A percentile compares a stretch with the other conserved stretches of the same genome.
Conservation (phyloP, 2,329 filamentous ascomycete species). For the Trichoderma gracile region DNA sequence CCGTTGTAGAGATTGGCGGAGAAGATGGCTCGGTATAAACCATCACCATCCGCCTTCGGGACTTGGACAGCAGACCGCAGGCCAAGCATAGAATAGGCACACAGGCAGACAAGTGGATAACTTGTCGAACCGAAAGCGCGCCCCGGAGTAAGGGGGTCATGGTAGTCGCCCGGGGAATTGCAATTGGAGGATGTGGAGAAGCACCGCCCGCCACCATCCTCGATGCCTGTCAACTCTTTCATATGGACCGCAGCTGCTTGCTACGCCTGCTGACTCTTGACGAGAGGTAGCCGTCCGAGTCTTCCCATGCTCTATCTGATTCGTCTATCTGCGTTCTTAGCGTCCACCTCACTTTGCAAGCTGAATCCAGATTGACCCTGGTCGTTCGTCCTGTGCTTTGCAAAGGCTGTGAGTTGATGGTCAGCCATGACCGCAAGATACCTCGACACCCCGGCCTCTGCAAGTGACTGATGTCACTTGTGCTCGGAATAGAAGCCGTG, state of each 20-base stretch:
- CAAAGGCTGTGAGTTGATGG: background rate
- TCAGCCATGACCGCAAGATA: background rate
- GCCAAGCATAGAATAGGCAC: background rate
- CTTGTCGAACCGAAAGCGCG: background rate
- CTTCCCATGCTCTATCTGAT: background rate
- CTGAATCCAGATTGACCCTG: background rate
- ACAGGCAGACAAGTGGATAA: background rate
- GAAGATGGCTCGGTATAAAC: background rate
- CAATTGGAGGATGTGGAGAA: background rate
- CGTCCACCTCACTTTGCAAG: background rate
- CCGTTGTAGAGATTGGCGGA: background rate
- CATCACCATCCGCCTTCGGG: background rate
- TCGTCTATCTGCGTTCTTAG: background rate
- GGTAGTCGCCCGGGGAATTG: background rate
- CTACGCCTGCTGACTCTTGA: background rate
- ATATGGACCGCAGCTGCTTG: background rate
- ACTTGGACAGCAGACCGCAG: background rate
- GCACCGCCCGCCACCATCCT: background rate
- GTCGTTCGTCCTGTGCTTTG: background rate
- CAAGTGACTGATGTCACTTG: background rate
- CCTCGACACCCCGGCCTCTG: background rate
- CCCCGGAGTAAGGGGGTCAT: background rate
- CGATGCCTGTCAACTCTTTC: background rate
- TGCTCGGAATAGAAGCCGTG: slow-evolving; percentile 1
- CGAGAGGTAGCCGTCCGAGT: background rate